Base-by-base conservation (phyloP, 257 asterid species). In the Solanum lignicaule region DNA sequence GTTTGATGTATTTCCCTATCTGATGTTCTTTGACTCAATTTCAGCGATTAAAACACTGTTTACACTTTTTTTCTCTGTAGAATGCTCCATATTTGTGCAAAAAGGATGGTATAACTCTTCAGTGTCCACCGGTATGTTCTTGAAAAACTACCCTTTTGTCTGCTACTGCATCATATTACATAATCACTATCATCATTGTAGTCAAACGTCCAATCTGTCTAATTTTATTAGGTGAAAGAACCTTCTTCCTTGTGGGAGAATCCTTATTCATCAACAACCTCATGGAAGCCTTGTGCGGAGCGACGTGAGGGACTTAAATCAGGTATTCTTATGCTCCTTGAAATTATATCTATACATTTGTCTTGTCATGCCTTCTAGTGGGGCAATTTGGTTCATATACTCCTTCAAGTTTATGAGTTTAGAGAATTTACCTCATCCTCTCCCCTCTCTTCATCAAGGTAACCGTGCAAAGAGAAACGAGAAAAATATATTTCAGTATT, bases 271-370 rank as follows among this genome's bases (percentile, higher is more conserved):
- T 98, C 98, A 82, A 96, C 99, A 83, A 97, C 98, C 69, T 97
- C 99, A 11, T 97, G 99, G 99, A 97, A 94, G 91, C 94, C 99
- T 86, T 97, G 99, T 91, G 97, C 98, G 27, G 98, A 95, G 89
- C 91, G 98, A 86, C 95, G 84, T 32, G 95, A 92, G 87, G 98
- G 94, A 83, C 83, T 93, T 87, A 81, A 92, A 79, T 94, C 98
- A 90, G 98, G 99, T 97, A 87, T 55, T 38, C 66, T 48, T 81
- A 48, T 81, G 41, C 85, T 81, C 69, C 36, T 81, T 29, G 6
- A 78, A 18, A 29, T 52, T 46, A 29, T 31, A 43, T 14, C 27
- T 43, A 23, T 48, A 29, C 16, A 2, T 43, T 16, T 81, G 18
- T 18, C 86, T 31, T 75, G 32, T 36, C 71, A 36, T 87, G 32